A percentile compares a stretch with the other conserved stretches of the same genome.
phyloP scores from a whole-genome alignment of 495 filamentous ascomycete species.

The Stereocaulon alpinum region DNA sequence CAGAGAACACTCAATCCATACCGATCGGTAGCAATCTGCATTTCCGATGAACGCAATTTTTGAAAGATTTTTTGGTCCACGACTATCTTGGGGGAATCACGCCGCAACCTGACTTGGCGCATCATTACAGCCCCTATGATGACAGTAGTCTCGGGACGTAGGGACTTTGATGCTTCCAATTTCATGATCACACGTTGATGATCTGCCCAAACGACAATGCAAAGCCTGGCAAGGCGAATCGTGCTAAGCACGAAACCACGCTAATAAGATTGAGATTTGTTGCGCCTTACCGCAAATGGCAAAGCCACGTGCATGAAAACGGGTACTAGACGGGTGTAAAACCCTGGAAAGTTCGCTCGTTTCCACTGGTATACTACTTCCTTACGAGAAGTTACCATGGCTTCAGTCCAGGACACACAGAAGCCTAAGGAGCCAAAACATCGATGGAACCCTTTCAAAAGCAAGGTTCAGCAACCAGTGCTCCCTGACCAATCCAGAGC shows the following conservation, averaged over 20 bases:
- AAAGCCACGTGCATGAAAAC: slow-evolving; percentile 1
- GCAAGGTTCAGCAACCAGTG: neutral
- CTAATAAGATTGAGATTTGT: too few relatives aligned
- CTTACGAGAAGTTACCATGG: neutral
- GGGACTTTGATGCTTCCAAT: too few relatives aligned
- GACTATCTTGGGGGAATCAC: too few relatives aligned
- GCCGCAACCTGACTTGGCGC: too few relatives aligned
- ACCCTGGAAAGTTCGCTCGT: neutral
- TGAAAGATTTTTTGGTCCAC: too few relatives aligned
- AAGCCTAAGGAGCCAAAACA: neutral
- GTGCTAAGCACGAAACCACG: neutral
- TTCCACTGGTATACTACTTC: neutral
- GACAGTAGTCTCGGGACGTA: too few relatives aligned
- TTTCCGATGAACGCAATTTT: too few relatives aligned
- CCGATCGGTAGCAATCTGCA: too few relatives aligned
- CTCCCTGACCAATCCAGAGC: neutral
- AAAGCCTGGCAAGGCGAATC: too few relatives aligned
- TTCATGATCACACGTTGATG: too few relatives aligned
- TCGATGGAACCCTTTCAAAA: slow-evolving; percentile 9
- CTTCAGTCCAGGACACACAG: neutral
- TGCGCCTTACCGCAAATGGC: neutral
- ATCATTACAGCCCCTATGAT: too few relatives aligned
- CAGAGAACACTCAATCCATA: too few relatives aligned
- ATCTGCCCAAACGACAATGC: neutral
- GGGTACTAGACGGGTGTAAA: neutral